Evolutionary conservation across 169 alveolate genomes (phyloP).

Genomic region (Eimeria sp.): DNA sequence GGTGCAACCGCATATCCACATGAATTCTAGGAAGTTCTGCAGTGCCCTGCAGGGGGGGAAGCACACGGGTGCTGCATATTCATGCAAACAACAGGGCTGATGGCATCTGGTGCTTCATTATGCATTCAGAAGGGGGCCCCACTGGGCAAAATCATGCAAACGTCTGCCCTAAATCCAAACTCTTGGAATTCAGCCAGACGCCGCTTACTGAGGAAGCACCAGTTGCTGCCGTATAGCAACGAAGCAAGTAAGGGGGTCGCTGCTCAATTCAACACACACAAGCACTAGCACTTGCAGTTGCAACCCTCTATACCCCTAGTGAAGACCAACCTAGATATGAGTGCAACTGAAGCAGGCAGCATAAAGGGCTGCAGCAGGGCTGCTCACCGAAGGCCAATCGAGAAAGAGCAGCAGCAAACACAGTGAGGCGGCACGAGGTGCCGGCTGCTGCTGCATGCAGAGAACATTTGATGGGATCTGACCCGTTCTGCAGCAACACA

Average conservation of each 20-base stretch:
- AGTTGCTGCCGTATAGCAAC: slow-evolving; percentile 28
- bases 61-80: no score
- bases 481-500: slow-evolving; percentile 50
- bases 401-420: slow-evolving; percentile 64
- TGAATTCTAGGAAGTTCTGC: background rate
- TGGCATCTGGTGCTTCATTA: background rate
- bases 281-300: background rate
- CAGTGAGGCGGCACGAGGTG: slow-evolving; percentile 68
- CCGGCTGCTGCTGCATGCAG: slow-evolving; percentile 76
- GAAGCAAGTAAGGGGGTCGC: slow-evolving; percentile 48
- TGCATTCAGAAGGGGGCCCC: background rate
- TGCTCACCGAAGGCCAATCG: slow-evolving; percentile 56
- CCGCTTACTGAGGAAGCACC: slow-evolving; percentile 56
- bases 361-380: background rate
- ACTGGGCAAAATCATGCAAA: background rate
- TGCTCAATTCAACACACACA: background rate
- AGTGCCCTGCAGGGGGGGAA: no score
- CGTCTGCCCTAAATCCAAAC: background rate
- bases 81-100: no score
- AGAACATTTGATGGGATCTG: slow-evolving; percentile 33
- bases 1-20: background rate
- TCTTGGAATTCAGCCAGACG: background rate
- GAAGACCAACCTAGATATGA: background rate
- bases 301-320: background rate
- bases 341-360: background rate